Conservation (phyloP, 2,329 filamentous ascomycete species). For the Zelopaecilomyces penicillatus region DNA sequence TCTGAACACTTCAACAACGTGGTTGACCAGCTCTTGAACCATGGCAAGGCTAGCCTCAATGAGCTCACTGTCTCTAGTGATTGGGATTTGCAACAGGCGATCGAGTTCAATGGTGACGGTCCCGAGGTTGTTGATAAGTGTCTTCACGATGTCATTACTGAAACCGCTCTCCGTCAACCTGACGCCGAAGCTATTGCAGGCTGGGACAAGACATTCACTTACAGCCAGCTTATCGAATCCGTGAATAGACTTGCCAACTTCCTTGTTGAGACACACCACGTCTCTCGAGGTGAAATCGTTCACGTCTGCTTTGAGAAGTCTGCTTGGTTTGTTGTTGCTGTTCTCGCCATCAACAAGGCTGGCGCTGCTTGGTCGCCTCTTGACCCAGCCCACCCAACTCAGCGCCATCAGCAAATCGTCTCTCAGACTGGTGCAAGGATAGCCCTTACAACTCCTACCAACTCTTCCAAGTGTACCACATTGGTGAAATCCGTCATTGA, state of each 20-base stretch:
- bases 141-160: slow-evolving; percentile 5
- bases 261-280: background rate
- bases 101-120: background rate
- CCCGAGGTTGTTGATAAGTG: background rate
- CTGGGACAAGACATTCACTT: slow-evolving; percentile 4
- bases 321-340: slow-evolving; percentile 4
- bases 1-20: slow-evolving; percentile 3
- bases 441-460: background rate
- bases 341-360: slow-evolving; percentile 6
- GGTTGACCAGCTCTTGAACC: background rate
- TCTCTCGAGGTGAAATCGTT: slow-evolving; percentile 3
- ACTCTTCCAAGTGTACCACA: background rate
- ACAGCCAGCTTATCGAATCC: background rate
- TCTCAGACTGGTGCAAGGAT: slow-evolving; percentile 3
- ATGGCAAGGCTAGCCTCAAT: background rate
- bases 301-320: slow-evolving; percentile 8
- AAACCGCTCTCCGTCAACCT: background rate
- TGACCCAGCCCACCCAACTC: slow-evolving; percentile 1
- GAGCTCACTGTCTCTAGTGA: background rate
- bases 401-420: slow-evolving; percentile 4
- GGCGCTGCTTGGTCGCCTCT: slow-evolving; percentile 5
- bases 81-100: slow-evolving; percentile 2
- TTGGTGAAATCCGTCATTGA: slow-evolving; percentile 1
- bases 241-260: slow-evolving; percentile 5
- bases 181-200: slow-evolving; percentile 1